Evolutionary conservation across 2,329 filamentous ascomycete species (phyloP).

Genomic region (Fusarium ambrosium): DNA sequence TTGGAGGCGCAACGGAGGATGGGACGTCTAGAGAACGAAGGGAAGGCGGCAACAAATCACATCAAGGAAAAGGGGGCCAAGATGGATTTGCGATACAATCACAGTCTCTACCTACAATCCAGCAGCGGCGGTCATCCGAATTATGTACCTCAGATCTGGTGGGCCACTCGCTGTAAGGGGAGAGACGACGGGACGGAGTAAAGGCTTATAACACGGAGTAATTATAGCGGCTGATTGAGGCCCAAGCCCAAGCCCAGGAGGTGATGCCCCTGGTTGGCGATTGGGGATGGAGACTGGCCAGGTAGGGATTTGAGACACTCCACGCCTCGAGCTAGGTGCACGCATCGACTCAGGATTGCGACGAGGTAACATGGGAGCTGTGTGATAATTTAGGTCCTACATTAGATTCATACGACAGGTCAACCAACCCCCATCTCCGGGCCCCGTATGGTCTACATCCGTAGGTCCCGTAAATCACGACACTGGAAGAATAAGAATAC

Average conservation of each 20-base stretch:
- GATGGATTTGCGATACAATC: conserved; percentile 11
- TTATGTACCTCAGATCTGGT: conserved; percentile 40
- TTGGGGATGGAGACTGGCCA: conserved; percentile 15
- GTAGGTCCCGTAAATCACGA: not conserved
- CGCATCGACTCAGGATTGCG: conserved; percentile 26
- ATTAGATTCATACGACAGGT: conserved; percentile 19
- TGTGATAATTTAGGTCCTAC: conserved; percentile 16
- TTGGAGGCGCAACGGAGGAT: conserved; percentile 29
- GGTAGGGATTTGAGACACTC: conserved; percentile 35
- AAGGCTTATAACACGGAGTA: conserved; percentile 34
- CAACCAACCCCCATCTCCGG: conserved; percentile 19
- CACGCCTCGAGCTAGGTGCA: conserved; percentile 33
- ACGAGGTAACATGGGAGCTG: conserved; percentile 21
- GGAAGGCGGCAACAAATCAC: conserved; percentile 32
- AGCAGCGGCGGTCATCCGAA: conserved; percentile 28
- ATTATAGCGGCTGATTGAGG: conserved; percentile 33
- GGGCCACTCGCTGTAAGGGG: conserved; percentile 34
- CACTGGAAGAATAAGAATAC: not conserved
- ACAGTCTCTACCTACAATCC: conserved; percentile 5
- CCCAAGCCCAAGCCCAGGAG: conserved; percentile 31
- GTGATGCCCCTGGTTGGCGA: conserved; percentile 24
- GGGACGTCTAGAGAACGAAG: conserved; percentile 16
- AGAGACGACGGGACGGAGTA: conserved; percentile 15
- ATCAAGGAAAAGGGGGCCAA: conserved; percentile 20
- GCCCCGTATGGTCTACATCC: not conserved